These are phyloP conservation scores for Capsella bursapastoris DNA, from an alignment of 345 rosid species.

Conservation along the genomic window DNA sequence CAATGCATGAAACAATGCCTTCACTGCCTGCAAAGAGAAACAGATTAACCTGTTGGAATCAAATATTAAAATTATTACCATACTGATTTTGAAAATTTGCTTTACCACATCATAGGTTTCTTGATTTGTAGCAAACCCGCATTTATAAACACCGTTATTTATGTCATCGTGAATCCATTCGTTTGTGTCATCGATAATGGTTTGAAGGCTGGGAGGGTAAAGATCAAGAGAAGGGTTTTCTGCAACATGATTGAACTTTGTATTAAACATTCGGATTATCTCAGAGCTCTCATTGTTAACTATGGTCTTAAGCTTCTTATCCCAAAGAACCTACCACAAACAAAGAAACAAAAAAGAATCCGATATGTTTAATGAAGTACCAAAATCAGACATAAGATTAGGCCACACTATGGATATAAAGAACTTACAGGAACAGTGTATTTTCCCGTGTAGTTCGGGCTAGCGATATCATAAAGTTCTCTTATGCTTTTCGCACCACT, in stretches of 20 bases:
- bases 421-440: constrained; percentile 83
- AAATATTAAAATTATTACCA: background rate
- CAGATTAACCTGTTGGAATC: background rate
- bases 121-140: constrained; percentile 56
- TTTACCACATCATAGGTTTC: constrained; percentile 57
- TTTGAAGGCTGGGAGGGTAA: constrained; percentile 48
- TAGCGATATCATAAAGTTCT: constrained; percentile 76
- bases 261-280: constrained; percentile 55
- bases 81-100: background rate
- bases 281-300: constrained; percentile 63
- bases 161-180: constrained; percentile 53
- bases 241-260: constrained; percentile 52
- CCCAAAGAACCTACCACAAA: constrained; percentile 57
- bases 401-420: background rate
- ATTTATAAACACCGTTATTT: constrained; percentile 57
- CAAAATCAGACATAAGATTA: background rate
- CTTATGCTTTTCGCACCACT: constrained; percentile 71
- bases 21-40: constrained; percentile 57
- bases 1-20: constrained; percentile 63
- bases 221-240: constrained; percentile 52
- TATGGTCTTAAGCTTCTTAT: constrained; percentile 60
- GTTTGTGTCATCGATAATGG: constrained; percentile 48
- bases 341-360: background rate
- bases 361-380: background rate
- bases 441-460: constrained; percentile 68